A percentile compares a stretch with the other conserved stretches of the same genome.
Conservation (phyloP, 2,329 filamentous ascomycete genomes). For the Stemphylium lycopersici region DNA sequence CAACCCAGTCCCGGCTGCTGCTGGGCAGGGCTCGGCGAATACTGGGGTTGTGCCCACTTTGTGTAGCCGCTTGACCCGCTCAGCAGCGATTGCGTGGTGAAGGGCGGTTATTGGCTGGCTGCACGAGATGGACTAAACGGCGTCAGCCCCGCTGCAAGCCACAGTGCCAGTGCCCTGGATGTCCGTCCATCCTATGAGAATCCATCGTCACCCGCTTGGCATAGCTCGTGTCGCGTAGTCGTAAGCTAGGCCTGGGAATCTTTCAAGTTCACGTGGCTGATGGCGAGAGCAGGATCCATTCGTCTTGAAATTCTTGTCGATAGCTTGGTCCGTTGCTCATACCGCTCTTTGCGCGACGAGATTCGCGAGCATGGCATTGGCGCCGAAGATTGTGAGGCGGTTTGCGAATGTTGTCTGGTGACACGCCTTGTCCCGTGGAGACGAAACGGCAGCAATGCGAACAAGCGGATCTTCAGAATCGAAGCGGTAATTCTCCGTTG, state of each 20-base stretch:
- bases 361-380: too few species aligned
- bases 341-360: too few species aligned
- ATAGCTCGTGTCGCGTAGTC: conserved; percentile 15
- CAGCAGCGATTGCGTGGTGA: conserved; percentile 4
- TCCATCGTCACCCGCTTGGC: conserved; percentile 19
- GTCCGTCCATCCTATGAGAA: conserved; percentile 24
- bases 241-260: conserved; percentile 13
- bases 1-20: neutral
- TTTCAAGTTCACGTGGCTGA: conserved; percentile 26
- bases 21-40: conserved; percentile 6
- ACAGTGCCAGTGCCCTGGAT: conserved; percentile 24
- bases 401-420: neutral
- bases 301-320: too few species aligned
- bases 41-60: conserved; percentile 19
- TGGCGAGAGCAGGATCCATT: conserved; percentile 6
- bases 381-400: too few species aligned
- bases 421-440: neutral
- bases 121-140: conserved; percentile 25
- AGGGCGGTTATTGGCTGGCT: conserved; percentile 23
- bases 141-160: conserved; percentile 26
- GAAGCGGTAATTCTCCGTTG: conserved; percentile 15
- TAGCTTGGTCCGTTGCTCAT: too few species aligned
- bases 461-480: neutral
- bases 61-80: conserved; percentile 35
- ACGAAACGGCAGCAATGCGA: conserved; percentile 3